Evolutionary conservation across 257 asterid species (phyloP), one percentile per base, ranked within the genome.

Genomic region (Eustoma russellianum): DNA sequence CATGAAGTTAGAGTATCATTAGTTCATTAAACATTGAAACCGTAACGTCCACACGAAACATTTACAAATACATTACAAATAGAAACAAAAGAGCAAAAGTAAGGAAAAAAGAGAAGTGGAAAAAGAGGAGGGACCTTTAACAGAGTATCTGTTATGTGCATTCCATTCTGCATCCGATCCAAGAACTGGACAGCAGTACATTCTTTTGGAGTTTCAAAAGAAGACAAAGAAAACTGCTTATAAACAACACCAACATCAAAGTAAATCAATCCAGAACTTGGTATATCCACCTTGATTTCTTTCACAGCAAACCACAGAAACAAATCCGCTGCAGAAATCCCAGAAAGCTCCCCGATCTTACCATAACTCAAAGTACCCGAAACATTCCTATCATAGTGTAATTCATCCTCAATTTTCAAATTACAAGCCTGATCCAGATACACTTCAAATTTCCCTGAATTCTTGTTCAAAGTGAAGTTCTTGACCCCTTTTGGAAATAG

Each of bases 231-330:
- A 61, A 80, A 92, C 74, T 92, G 95, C 85, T 92, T 92, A 5
- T 94, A 92, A 40, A 92, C 98, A 5, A 92, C 97, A 16, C 98
- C 82, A 34, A 83, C 97, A 70, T 92, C 74, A 60, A 92, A 92
- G 77, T 92, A 92, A 74, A 92, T 92, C 79, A 88, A 70, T 6
- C 99, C 97, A 40, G 97, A 79, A 70, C 83, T 85, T 1, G 97
- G 94, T n/a, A 83, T 53, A 59, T 85, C 95, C 13, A 92, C 99
- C 63, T 92, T 75, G 40, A 92, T 92, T 66, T 70, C 92, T 59
- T 77, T 79, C 6, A 92, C 99, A 7, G 92, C 88, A 50, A 92
- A 77, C 99, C 99, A 92, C 71, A 92, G 48, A 56, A 92, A 92
- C 88, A 92, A 85, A 70, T 92, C 97, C 69, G 81, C 94, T 15